Evolutionary conservation across 257 asterid genomes (phyloP), one percentile per base, ranked within the genome.

Genomic region (Solanum piurae): DNA sequence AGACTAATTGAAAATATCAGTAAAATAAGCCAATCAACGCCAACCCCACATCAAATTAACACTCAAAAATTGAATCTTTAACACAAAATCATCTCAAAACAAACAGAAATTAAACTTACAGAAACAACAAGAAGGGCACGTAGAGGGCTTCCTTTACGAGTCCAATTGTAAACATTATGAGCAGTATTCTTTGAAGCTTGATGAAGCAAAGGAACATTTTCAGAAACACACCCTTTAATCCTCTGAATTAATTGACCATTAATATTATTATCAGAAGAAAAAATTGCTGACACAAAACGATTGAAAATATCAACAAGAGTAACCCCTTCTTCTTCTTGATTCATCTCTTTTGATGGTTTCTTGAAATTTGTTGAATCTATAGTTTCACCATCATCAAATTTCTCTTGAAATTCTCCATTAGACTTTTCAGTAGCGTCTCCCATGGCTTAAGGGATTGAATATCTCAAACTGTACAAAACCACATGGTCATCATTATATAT

Each of bases 111-210:
- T 9, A 25, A 21, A 93, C 99, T 90, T 87, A 95, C 98, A 21
- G 97, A 94, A 80, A 92, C 89, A 84, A 95, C 95, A 46, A 96
- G 93, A 37, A 96, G 94, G 74, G 98, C 92, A 36, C 97, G 98
- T 42, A 96, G 89, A 12, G 94, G 90, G 87, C 92, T 86, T 76
- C 99, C 99, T 37, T 93, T 93, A 88, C 95, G 95, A 90, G 95
- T 89, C 99, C 99, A 96, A 87, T 49, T 21, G 83, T 93, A 91
- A 73, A 93, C 83, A 86, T 88, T 86, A 23, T 71, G 91, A 68
- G 91, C 96, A 12, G 95, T 89, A 89, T 95, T 96, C 89, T 68
- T 87, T 23, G 94, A 90, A 58, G 98, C 98, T 88, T 88, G 91
- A 58, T 85, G 94, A 89, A 96, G 93, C 92, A 93, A 94, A 40